Conservation (phyloP, 1,284 basidiomycete species). For the Ceratobasidium sp. region DNA sequence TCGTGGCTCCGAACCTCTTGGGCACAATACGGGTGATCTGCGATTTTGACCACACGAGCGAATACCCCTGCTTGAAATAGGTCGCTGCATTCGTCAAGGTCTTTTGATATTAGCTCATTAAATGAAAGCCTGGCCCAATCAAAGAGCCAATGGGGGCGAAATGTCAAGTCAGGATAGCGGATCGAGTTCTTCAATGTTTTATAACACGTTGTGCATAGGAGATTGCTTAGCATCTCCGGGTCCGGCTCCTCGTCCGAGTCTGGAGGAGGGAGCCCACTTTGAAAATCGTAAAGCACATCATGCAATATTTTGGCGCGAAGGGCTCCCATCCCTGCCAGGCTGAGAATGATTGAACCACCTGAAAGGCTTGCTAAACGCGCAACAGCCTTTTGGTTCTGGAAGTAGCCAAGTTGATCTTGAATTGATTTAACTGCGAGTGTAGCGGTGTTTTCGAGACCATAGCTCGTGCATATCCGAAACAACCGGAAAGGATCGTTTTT, state of each 20-base stretch:
- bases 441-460: not conserved
- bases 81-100: not conserved
- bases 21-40: not conserved
- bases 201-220: conserved; percentile 6
- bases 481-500: not conserved
- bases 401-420: not conserved
- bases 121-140: not conserved
- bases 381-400: not conserved
- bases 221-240: not conserved
- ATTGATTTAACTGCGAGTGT: not conserved
- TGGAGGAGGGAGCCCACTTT: not conserved
- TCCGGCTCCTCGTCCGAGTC: not conserved
- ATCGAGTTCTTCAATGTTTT: not conserved
- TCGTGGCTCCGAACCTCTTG: not conserved
- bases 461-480: not conserved
- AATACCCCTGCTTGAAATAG: not conserved
- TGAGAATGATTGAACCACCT: not conserved
- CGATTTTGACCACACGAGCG: not conserved
- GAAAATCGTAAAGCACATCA: conserved; percentile 1
- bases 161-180: not conserved
- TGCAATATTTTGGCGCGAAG: not conserved
- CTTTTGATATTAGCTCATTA: not conserved
- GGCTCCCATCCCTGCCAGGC: not conserved
- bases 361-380: not conserved
- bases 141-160: not conserved